Evolutionary conservation across 352 stramenopile species (phyloP).

Genomic region (Phytophthora palmivora): DNA sequence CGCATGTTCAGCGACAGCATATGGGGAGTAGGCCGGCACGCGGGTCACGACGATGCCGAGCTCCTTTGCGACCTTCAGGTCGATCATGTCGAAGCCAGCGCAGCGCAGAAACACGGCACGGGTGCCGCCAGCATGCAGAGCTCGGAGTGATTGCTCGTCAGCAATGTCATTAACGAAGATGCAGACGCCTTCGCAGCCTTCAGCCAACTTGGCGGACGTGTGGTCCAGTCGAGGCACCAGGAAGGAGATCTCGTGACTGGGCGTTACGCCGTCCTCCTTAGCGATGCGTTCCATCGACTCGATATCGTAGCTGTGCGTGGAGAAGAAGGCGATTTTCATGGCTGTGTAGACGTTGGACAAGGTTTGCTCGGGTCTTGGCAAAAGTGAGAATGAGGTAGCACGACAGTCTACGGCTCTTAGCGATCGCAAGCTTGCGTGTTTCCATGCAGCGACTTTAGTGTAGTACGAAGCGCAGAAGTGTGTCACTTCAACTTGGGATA

Average conservation of each 20-base stretch:
- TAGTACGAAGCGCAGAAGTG: not conserved
- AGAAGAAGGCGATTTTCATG: slow-evolving; percentile 83
- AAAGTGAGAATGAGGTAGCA: slow-evolving; percentile 26
- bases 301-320: slow-evolving; percentile 72
- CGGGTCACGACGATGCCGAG: slow-evolving; percentile 63
- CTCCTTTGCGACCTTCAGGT: slow-evolving; percentile 66
- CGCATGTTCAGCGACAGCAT: slow-evolving; percentile 81
- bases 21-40: slow-evolving; percentile 81
- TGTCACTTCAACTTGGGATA: slow-evolving; percentile 19
- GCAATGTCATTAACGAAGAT: slow-evolving; percentile 90
- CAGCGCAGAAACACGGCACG: slow-evolving; percentile 77
- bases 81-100: slow-evolving; percentile 83
- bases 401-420: too few species aligned
- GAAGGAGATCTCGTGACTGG: slow-evolving; percentile 60
- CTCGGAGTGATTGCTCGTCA: slow-evolving; percentile 59
- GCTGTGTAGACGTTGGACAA: not conserved
- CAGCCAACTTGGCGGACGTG: slow-evolving; percentile 56
- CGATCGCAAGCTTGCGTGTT: too few species aligned
- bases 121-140: slow-evolving; percentile 52
- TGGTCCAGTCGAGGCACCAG: slow-evolving; percentile 55
- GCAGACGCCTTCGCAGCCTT: slow-evolving; percentile 63
- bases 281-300: slow-evolving; percentile 58
- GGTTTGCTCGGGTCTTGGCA: slow-evolving; percentile 15
- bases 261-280: slow-evolving; percentile 46
- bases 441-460: too few species aligned